phyloP scores from a whole-genome alignment of 345 rosid species.

The Hypericum perforatum region DNA sequence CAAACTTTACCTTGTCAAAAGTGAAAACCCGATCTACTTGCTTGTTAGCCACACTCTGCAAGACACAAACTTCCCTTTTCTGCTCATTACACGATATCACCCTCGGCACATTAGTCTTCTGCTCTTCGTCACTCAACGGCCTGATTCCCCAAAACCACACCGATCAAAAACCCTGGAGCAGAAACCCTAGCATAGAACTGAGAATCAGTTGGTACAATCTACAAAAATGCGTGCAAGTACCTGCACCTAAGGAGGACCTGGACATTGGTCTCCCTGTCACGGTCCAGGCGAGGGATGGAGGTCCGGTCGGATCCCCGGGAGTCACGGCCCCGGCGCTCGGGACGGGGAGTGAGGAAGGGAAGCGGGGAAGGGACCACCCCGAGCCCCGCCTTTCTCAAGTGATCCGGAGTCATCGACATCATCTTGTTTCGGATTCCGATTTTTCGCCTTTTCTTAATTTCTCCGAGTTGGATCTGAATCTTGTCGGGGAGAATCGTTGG shows the following conservation, averaged over 20 bases:
- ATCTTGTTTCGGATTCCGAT: slow-evolving; percentile 26
- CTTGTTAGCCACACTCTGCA: slow-evolving; percentile 62
- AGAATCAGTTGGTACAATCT: not conserved
- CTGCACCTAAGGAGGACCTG: slow-evolving; percentile 85
- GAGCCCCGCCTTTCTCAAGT: slow-evolving; percentile 41
- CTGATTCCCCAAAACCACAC: slow-evolving; percentile 20
- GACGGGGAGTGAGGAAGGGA: slow-evolving; percentile 83
- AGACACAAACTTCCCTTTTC: slow-evolving; percentile 64
- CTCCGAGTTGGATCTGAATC: too few relatives aligned
- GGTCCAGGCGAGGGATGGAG: slow-evolving; percentile 42
- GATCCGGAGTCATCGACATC: slow-evolving; percentile 49
- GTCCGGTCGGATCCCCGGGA: slow-evolving; percentile 38
- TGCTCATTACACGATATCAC: slow-evolving; percentile 63
- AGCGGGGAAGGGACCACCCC: slow-evolving; percentile 69
- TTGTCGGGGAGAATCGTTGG: too few relatives aligned
- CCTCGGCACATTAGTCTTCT: slow-evolving; percentile 45
- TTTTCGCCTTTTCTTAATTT: too few relatives aligned
- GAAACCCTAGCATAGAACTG: too few relatives aligned
- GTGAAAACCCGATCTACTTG: slow-evolving; percentile 75
- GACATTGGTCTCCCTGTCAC: slow-evolving; percentile 74
- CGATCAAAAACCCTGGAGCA: too few relatives aligned
- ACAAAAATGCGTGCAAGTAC: slow-evolving; percentile 15
- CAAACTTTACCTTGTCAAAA: slow-evolving; percentile 61
- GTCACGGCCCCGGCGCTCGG: slow-evolving; percentile 65
- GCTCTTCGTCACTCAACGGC: slow-evolving; percentile 78